Evolutionary conservation across 306 rosid species (phyloP).

Genomic region (Begonia masoniana): DNA sequence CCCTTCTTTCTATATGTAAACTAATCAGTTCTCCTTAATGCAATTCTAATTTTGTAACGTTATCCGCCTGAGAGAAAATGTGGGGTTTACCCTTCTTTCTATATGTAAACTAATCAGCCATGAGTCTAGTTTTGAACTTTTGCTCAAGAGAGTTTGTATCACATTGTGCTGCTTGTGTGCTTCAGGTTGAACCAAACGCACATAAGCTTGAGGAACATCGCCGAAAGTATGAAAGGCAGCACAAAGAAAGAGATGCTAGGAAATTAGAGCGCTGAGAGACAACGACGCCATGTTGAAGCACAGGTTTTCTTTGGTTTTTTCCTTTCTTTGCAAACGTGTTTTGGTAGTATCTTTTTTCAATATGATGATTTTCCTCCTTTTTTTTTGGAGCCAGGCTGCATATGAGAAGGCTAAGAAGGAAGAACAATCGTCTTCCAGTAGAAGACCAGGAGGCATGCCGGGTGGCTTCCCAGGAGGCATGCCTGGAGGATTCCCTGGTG

Average conservation of each 20-base stretch:
- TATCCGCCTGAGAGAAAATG: neutral
- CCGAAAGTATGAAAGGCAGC: conserved; percentile 80
- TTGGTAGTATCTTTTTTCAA: conserved; percentile 1
- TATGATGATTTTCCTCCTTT: conserved; percentile 7
- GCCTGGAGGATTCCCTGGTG: conserved; percentile 25
- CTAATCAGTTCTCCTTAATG: neutral
- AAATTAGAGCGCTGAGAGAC: conserved; percentile 48
- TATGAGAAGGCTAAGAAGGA: conserved; percentile 81
- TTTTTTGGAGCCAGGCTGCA: conserved; percentile 46
- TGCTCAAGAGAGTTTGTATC: too few species aligned
- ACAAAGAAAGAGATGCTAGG: conserved; percentile 66
- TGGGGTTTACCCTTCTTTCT: neutral
- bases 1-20: too few species aligned
- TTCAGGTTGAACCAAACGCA: conserved; percentile 81
- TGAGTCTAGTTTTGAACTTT: neutral
- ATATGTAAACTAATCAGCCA: neutral
- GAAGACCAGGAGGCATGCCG: conserved; percentile 37
- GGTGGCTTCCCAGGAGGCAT: conserved; percentile 19
- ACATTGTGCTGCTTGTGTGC: neutral
- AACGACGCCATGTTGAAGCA: conserved; percentile 69
- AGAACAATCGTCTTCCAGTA: conserved; percentile 68
- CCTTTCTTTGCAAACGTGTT: neutral
- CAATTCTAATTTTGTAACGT: neutral
- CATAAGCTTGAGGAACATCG: conserved; percentile 85
- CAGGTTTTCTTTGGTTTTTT: conserved; percentile 36